Conservation (phyloP, 352 stramenopile species). For the Globisporangium parvum region DNA sequence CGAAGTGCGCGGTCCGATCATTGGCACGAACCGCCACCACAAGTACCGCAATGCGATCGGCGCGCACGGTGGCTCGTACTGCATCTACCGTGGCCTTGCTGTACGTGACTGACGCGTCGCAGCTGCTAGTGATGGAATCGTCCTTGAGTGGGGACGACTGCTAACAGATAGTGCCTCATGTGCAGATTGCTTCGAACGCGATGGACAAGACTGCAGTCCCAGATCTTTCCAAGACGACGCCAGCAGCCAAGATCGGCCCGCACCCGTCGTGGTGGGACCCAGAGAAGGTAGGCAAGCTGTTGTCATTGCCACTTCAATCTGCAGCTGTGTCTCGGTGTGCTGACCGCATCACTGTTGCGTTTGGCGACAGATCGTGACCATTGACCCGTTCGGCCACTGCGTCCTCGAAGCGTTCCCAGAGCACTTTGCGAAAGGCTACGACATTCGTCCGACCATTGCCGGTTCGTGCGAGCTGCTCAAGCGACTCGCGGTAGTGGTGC, state of each 20-base stretch:
- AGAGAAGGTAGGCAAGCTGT: conserved; percentile 67
- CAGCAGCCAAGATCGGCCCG: conserved; percentile 96
- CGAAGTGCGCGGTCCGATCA: conserved; percentile 89
- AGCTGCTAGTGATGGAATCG: neutral
- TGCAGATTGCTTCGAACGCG: conserved; percentile 57
- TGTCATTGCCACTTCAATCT: neutral
- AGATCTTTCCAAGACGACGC: conserved; percentile 90
- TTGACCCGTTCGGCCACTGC: conserved; percentile 76
- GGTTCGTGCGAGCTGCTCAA: conserved; percentile 16
- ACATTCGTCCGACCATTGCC: conserved; percentile 98
- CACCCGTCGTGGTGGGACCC: conserved; percentile 94
- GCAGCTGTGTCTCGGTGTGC: neutral
- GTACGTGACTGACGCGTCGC: conserved; percentile 29
- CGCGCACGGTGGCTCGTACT: conserved; percentile 97
- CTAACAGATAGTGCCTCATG: no score
- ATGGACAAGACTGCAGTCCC: conserved; percentile 60
- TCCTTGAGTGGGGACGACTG: neutral
- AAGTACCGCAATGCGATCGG: conserved; percentile 98
- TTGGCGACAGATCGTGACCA: conserved; percentile 50
- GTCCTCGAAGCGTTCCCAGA: conserved; percentile 86
- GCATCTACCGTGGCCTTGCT: conserved; percentile 97
- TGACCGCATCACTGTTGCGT: neutral
- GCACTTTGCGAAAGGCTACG: conserved; percentile 96
- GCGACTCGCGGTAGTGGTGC: neutral
- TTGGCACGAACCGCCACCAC: conserved; percentile 94